phyloP scores from a whole-genome alignment of 2,329 filamentous ascomycete species.

The Ilyonectria mors-panacis region DNA sequence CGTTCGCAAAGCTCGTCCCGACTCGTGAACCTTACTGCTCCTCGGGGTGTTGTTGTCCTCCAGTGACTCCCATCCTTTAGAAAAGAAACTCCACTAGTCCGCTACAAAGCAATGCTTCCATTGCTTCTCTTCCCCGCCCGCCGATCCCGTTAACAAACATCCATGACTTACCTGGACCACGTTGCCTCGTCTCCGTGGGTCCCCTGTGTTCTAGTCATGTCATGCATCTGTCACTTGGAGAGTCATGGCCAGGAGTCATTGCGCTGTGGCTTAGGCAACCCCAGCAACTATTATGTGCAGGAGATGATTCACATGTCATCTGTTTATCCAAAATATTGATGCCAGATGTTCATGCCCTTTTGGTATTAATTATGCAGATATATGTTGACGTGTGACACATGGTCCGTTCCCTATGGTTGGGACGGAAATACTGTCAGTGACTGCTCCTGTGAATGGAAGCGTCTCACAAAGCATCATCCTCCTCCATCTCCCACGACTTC shows the following conservation, averaged over 20 bases:
- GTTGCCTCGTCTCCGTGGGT: slow-evolving; percentile 22
- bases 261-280: slow-evolving; percentile 23
- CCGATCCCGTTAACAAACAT: slow-evolving; percentile 38
- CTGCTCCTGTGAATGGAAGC: too few relatives aligned
- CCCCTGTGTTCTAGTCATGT: slow-evolving; percentile 21
- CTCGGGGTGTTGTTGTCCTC: background rate
- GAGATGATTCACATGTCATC: background rate
- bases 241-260: slow-evolving; percentile 20
- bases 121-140: slow-evolving; percentile 31
- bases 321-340: background rate
- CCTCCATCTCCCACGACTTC: slow-evolving; percentile 13
- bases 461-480: background rate
- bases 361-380: background rate
- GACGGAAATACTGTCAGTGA: too few relatives aligned
- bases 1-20: slow-evolving; percentile 35
- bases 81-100: background rate
- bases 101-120: slow-evolving; percentile 20
- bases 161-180: slow-evolving; percentile 18
- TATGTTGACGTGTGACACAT: background rate
- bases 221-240: slow-evolving; percentile 27
- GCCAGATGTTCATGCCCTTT: background rate
- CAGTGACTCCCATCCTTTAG: background rate
- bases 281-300: slow-evolving; percentile 4
- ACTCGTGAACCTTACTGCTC: slow-evolving; percentile 26
- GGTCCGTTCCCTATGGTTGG: background rate